Percentiles rank a stretch among this genome's conserved stretches.
Conservation (phyloP, 805 yeast species). For the Yarrowia deformans region DNA sequence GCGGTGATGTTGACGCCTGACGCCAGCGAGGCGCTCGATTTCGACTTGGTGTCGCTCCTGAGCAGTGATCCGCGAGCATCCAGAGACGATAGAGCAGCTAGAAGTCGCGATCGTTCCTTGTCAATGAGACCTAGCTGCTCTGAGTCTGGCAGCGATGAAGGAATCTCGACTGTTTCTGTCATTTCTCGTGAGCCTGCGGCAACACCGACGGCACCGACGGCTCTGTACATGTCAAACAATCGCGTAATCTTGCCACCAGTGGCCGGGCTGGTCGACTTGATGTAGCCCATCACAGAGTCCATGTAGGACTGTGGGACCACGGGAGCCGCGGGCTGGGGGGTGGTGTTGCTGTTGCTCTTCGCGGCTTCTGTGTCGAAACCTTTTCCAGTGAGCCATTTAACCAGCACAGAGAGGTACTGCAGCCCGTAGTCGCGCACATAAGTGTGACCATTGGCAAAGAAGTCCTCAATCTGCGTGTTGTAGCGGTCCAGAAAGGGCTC, state of each 20-base stretch:
- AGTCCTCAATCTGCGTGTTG: conserved; percentile 51
- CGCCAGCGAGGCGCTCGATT: conserved; percentile 8
- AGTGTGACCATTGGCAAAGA: conserved; percentile 43
- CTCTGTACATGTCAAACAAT: conserved; percentile 34
- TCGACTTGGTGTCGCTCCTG: conserved; percentile 12
- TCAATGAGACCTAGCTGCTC: conserved; percentile 31
- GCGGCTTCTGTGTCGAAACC: conserved; percentile 19
- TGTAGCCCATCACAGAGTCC: conserved; percentile 29
- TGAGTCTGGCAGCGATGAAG: neutral
- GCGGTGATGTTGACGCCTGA: conserved; percentile 5
- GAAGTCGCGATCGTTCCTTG: conserved; percentile 14
- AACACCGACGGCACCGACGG: neutral
- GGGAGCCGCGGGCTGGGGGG: neutral
- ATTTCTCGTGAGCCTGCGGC: neutral
- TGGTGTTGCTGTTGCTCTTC: neutral
- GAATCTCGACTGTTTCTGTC: conserved; percentile 4
- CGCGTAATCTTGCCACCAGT: conserved; percentile 26
- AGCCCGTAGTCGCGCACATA: conserved; percentile 42
- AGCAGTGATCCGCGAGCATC: conserved; percentile 21
- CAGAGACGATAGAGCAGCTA: conserved; percentile 26
- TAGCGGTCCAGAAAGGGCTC: conserved; percentile 53
- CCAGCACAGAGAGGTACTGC: conserved; percentile 40
- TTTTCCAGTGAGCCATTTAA: conserved; percentile 28
- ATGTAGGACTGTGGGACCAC: conserved; percentile 23
- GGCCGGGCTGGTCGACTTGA: conserved; percentile 26